Conservation (phyloP, 2,329 filamentous ascomycete species). For the Alternaria gaisen region DNA sequence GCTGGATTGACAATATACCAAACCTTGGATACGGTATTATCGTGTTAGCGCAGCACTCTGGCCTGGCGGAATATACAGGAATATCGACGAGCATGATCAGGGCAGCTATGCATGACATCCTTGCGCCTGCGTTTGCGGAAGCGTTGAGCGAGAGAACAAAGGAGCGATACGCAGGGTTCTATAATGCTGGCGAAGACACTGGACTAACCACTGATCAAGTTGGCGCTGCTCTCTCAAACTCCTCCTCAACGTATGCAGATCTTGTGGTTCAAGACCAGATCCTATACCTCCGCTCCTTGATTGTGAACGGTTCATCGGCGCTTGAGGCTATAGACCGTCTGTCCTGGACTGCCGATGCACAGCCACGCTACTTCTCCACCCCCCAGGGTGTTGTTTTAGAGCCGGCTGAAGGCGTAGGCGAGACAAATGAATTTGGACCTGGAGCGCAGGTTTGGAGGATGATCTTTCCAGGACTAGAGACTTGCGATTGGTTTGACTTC, state of each 20-base stretch:
- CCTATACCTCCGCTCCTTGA: conserved; percentile 38
- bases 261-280: conserved; percentile 38
- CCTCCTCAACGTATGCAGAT: conserved; percentile 30
- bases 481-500: conserved; percentile 46
- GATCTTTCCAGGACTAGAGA: conserved; percentile 33
- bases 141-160: conserved; percentile 23
- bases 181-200: conserved; percentile 29
- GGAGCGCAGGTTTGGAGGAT: conserved; percentile 41
- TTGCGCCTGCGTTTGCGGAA: conserved; percentile 39
- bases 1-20: conserved; percentile 43
- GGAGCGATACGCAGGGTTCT: conserved; percentile 35
- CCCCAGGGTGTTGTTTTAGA: conserved; percentile 34
- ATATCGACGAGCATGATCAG: conserved; percentile 30
- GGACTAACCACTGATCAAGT: conserved; percentile 33
- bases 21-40: conserved; percentile 44
- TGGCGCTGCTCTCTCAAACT: not conserved
- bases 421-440: conserved; percentile 34
- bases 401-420: conserved; percentile 37
- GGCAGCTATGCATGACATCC: conserved; percentile 30
- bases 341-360: conserved; percentile 31
- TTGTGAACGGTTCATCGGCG: conserved; percentile 40
- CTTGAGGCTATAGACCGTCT: conserved; percentile 41
- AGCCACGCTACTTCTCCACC: conserved; percentile 32
- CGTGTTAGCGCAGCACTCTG: conserved; percentile 31
- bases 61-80: conserved; percentile 22